Evolutionary conservation across 2,329 filamentous ascomycete species (phyloP).

Genomic region (Alternaria atra): DNA sequence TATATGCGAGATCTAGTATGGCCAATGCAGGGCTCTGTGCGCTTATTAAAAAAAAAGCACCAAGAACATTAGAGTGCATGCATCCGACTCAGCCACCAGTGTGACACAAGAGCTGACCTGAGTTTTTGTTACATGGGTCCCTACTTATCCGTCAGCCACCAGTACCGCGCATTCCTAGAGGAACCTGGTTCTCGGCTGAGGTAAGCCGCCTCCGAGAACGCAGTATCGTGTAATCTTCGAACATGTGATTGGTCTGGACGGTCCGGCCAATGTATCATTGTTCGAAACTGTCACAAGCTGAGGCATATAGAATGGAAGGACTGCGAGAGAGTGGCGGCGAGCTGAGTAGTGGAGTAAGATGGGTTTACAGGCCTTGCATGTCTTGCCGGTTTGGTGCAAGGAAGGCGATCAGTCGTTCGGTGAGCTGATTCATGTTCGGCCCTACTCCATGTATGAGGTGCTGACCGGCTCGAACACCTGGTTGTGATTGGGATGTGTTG

Average conservation of each 20-base stretch:
- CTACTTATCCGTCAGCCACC: constrained; percentile 5
- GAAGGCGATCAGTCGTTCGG: background rate
- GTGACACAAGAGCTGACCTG: background rate
- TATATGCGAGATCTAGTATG: background rate
- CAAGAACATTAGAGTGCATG: background rate
- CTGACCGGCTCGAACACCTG: background rate
- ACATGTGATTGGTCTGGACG: background rate
- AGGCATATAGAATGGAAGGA: background rate
- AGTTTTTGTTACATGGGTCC: background rate
- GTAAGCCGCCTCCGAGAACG: constrained; percentile 9
- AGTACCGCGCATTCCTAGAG: constrained; percentile 1
- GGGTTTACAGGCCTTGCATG: background rate
- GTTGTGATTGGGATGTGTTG: background rate
- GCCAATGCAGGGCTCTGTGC: background rate
- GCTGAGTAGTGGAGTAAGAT: background rate
- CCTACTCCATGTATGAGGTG: background rate
- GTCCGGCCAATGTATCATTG: background rate
- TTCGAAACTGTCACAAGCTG: background rate
- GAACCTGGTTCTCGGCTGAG: constrained; percentile 1
- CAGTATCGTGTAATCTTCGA: background rate
- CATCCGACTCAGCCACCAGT: constrained; percentile 1
- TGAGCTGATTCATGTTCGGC: background rate
- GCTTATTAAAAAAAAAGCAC: background rate
- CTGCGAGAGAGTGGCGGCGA: background rate
- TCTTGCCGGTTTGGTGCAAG: background rate